Base-by-base conservation (phyloP, 2,329 filamentous ascomycete species). In the Dryadomyces quercus-mongolicae region DNA sequence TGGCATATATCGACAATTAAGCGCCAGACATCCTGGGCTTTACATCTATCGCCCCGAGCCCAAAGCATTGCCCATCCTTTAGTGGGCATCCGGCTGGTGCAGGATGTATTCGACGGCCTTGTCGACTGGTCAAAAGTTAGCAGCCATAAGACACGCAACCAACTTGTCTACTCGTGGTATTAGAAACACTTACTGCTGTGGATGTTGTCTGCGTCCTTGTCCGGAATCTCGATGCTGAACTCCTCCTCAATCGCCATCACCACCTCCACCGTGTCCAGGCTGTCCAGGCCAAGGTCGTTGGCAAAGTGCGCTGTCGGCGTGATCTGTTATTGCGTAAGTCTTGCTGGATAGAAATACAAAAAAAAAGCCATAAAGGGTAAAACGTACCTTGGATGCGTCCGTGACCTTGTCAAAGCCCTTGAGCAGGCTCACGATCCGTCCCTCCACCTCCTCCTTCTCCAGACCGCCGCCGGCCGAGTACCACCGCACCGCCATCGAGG, bases 241-340 rank as follows among this genome's bases (percentile, higher is more conserved):
- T 84, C 77, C 74, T 98, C 93, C 81, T 98, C 93, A 74, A 98
- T 97, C 62, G 93, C 93, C 93, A 98, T 98, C 65, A 98, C 93
- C 62, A 98, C 93, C 80, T 98, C 93, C 60, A 98, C 93, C 60
- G 93, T 96, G 72, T 98, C 93, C 71, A 98, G 81, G 74, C 87
- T 94, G 77, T 98, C 93, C 66, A 98, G 78, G 61, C 91, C 93
- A 60, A 98, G 86, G 74, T 98, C 92, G 71, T 96, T 97, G 68
- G 89, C 81, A 75, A 98, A 98, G 81, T 97, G 91, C 56, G 92
- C 85, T 53, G 76, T 78, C 60, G 81, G 74, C 66, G 84, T 88
- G 69, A 98, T 88, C 92, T 97, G 59, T 38, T 8, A 10, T 16
- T 51, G 63, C 64, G 44, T 59, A 49, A 12, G 52, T n/a, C 21